Evolutionary conservation across 2,329 filamentous ascomycete species (phyloP).

Genomic region (Claviceps purpurea): DNA sequence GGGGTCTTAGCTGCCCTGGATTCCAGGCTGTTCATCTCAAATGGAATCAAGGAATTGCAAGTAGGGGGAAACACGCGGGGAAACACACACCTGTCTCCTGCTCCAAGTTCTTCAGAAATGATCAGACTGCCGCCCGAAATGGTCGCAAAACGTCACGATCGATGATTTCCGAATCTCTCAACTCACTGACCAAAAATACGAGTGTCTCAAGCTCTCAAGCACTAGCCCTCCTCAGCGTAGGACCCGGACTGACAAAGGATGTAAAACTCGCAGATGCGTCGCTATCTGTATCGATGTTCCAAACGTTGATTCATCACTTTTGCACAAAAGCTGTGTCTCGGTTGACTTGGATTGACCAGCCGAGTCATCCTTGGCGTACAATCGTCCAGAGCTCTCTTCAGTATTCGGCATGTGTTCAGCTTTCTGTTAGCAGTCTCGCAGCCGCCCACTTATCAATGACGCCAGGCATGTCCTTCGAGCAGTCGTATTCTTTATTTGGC

Average conservation of each 20-base stretch:
- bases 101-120: neutral
- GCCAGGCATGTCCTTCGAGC: neutral
- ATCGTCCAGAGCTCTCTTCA: conserved; percentile 6
- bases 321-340: conserved; percentile 9
- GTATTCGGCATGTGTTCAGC: conserved; percentile 8
- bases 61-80: conserved; percentile 10
- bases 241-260: neutral
- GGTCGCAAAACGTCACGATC: neutral
- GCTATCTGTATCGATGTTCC: conserved; percentile 5
- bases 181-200: neutral
- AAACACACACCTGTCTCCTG: conserved; percentile 4
- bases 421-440: conserved; percentile 6
- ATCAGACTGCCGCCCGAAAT: neutral
- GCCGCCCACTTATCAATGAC: conserved; percentile 6
- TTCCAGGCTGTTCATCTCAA: conserved; percentile 8
- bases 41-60: conserved; percentile 13
- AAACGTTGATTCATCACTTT: conserved; percentile 10
- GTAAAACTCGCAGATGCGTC: neutral
- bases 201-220: neutral
- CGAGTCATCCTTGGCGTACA: conserved; percentile 9
- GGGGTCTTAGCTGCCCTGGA: conserved; percentile 9
- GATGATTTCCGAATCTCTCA: neutral
- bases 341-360: conserved; percentile 11
- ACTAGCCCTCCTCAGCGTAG: neutral
- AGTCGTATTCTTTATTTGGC: neutral